These are phyloP conservation scores for Euphorbia pulcherrima DNA, from an alignment of 345 rosid genomes.

Conservation along the genomic window DNA sequence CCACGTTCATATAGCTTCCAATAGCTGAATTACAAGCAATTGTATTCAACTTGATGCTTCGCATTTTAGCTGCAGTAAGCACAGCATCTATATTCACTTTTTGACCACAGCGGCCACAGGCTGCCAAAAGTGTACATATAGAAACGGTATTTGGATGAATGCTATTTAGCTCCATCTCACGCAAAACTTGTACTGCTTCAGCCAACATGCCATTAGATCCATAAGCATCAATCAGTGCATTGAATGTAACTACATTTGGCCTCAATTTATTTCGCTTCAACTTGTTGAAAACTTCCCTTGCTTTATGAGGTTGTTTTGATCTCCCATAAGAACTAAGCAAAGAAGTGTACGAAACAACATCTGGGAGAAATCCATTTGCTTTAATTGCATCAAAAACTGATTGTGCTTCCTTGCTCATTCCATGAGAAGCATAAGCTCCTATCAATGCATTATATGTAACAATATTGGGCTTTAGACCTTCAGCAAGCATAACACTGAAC, in stretches of 20 bases:
- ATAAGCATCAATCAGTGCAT: constrained; percentile 86
- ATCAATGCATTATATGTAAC: constrained; percentile 72
- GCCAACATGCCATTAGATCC: constrained; percentile 75
- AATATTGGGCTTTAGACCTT: constrained; percentile 76
- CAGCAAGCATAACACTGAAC: constrained; percentile 71
- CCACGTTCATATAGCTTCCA: constrained; percentile 78
- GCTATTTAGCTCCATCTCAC: constrained; percentile 79
- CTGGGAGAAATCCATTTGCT: constrained; percentile 57
- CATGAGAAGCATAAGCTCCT: constrained; percentile 81
- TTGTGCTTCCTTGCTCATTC: constrained; percentile 73
- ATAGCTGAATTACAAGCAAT: constrained; percentile 84
- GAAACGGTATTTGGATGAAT: constrained; percentile 70
- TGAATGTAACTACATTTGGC: constrained; percentile 74
- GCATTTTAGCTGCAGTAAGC: constrained; percentile 69
- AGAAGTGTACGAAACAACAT: constrained; percentile 74
- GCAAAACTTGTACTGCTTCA: constrained; percentile 70
- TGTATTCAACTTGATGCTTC: constrained; percentile 72
- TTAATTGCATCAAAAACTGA: constrained; percentile 69
- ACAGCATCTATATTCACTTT: constrained; percentile 73
- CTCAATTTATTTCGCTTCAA: constrained; percentile 63
- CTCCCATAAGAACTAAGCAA: constrained; percentile 89
- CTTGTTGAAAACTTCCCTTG: constrained; percentile 65
- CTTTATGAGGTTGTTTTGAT: constrained; percentile 68
- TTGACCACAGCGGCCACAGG: constrained; percentile 69
- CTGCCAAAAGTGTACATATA: constrained; percentile 75